Evolutionary conservation across 2,329 filamentous ascomycete species (phyloP), one percentile per base, ranked within the genome.

Genomic region (Neoarthrinium moseri): DNA sequence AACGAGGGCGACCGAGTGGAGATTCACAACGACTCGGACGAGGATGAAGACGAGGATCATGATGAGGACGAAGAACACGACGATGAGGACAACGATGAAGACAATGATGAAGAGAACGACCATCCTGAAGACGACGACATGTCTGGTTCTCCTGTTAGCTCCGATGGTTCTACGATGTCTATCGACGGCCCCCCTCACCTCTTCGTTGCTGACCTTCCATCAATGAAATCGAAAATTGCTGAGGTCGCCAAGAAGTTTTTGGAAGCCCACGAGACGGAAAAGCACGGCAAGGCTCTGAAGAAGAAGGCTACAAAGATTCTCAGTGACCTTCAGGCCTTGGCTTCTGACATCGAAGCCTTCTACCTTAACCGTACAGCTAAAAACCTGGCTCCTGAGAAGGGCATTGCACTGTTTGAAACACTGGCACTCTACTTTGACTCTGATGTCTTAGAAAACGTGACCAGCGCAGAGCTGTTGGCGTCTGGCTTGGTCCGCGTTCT

Each of bases 381-480:
- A 5, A 73, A 70, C 34, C 57, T 73, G 10, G 63, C 68, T 4
- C 61, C 69, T 2, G 67, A 73, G 17, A 68, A 79, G 32, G 89
- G 87, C 10, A 72, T 76, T 24, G 70, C 76, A 3, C 72, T 96
- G 1, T 97, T 97, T 67, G 73, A 76, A 24, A 81, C 78, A 41
- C 72, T 99, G 47, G 89, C 91, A 1, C 78, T 80, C 3, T 91
- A 94, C 60, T 99, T 99, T 57, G 87, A 95, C 58, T 84, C 86
- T 0, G 89, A 96, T 66, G 86, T 94, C 1, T 68, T 96, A 44
- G 88, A 96, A 60, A 95, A 90, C 62, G 91, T 96, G 43, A 99
- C 94, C 1, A 99, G 94, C 66, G 91, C 92, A 38, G 94, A 99
- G 63, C 73, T 99, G 24, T 80, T 97, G 43, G 90, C 89, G 23